Conservation (phyloP, 495 filamentous ascomycete species). For the Aspergillus nidulans region DNA sequence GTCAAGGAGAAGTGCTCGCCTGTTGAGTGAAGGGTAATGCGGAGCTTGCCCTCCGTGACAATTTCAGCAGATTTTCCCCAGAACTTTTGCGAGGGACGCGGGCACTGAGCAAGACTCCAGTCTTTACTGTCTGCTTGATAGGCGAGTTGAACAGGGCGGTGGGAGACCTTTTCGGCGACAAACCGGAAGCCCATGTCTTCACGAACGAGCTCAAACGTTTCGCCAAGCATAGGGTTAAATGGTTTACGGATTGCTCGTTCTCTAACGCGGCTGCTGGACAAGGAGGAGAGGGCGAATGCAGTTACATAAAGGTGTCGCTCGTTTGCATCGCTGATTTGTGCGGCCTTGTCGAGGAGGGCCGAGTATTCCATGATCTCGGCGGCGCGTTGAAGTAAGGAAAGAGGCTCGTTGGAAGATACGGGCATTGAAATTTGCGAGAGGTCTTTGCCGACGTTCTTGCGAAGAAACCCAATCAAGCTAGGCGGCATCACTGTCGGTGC, state of each 20-base stretch:
- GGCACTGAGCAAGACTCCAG: constrained; percentile 84
- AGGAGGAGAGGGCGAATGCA: constrained; percentile 81
- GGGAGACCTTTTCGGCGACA: constrained; percentile 86
- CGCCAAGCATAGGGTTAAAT: constrained; percentile 96
- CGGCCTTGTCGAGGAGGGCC: constrained; percentile 71
- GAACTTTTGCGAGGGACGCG: constrained; percentile 90
- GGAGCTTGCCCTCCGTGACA: constrained; percentile 80
- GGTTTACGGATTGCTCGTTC: constrained; percentile 94
- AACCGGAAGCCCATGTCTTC: constrained; percentile 87
- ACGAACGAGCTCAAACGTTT: constrained; percentile 89
- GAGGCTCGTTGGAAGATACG: constrained; percentile 91
- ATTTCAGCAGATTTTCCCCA: constrained; percentile 97
- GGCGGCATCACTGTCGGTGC: constrained; percentile 73
- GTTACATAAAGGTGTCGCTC: constrained; percentile 80
- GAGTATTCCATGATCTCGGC: constrained; percentile 90
- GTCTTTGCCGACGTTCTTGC: constrained; percentile 98
- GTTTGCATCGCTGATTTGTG: constrained; percentile 48
- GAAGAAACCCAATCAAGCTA: constrained; percentile 85
- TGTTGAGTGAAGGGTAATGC: constrained; percentile 63
- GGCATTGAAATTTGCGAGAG: constrained; percentile 95
- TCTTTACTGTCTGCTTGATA: constrained; percentile 80
- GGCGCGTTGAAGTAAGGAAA: constrained; percentile 78
- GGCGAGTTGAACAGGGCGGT: constrained; percentile 87
- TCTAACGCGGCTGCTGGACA: constrained; percentile 73
- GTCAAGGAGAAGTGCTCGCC: constrained; percentile 82